Evolutionary conservation across 257 asterid species (phyloP), one percentile per base, ranked within the genome.

Genomic region (Linaria vulgaris): DNA sequence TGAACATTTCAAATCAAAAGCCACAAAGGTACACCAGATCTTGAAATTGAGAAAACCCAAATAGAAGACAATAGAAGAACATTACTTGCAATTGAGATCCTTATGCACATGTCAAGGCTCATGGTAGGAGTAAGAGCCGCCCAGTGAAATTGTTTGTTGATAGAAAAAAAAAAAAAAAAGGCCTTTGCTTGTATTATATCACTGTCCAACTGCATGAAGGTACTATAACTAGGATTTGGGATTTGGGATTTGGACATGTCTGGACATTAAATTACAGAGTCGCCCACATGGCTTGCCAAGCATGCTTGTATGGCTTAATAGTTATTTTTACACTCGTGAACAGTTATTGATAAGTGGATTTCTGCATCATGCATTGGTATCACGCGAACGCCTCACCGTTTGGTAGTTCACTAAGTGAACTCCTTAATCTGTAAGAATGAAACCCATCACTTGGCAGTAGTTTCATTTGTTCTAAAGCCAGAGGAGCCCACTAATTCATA

Each of bases 281-380:
- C 46, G 51, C 61, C 16, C 5, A 44, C 22, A 11, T n/a, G 21
- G 59, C 56, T 24, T 39, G 16, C 13, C 69, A 37, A 46, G 21
- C n/a, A 30, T 51, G 19, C 63, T 51, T 34, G 10, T 34, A 34
- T 4, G 41, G 10, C 9, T 34, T 34, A 34, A 11, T 34, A 3
- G 41, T 30, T 51, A 30, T 21, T 24, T 52, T 48, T 61, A 37
- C 46, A 38, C 37, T 47, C 24, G 30, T 47, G 15, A 69, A 57
- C 15, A 45, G 56, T 46, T 50, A 41, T 52, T 38, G 41, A 51
- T 62, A 25, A 37, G 66, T 34, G 63, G 38, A 48, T 53, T 72
- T 34, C 30, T 55, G 23, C 63, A 63, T 46, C 49, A 20, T 60
- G 11, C 41, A 1, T 1, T 34, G 41, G 9, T 34, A n/a, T n/a